Percentiles rank a stretch among this genome's conserved stretches.
Conservation (phyloP, 176 grass and related monocot species). For the Cymbopogon citratus region DNA sequence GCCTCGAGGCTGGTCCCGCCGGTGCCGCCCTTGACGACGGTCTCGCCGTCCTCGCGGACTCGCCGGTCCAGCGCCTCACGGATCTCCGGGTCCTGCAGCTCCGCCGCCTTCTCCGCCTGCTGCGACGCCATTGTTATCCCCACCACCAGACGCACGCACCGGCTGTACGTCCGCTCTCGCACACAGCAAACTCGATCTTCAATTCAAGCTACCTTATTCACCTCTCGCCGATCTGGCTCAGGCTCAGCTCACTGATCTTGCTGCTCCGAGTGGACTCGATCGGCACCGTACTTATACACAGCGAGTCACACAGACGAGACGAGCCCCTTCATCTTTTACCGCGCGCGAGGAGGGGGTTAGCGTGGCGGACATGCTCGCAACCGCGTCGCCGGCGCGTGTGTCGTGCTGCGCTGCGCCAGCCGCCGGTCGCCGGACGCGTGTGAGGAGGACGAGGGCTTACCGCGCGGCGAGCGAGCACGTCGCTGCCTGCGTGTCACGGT, state of each 20-base stretch:
- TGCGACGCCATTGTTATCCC: conserved; percentile 9
- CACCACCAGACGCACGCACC: too few relatives aligned
- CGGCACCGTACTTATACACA: background rate
- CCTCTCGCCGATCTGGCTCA: background rate
- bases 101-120: conserved; percentile 23
- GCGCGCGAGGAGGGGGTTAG: too few relatives aligned
- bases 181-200: too few relatives aligned
- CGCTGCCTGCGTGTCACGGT: background rate
- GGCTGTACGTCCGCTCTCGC: too few relatives aligned
- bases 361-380: background rate
- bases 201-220: too few relatives aligned
- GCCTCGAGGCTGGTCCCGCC: conserved; percentile 26
- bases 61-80: conserved; percentile 27
- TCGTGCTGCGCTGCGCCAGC: too few relatives aligned
- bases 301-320: background rate
- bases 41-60: conserved; percentile 19
- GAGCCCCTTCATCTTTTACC: too few relatives aligned
- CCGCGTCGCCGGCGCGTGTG: background rate
- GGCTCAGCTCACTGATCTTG: background rate
- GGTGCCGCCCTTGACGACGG: conserved; percentile 20
- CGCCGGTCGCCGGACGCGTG: background rate
- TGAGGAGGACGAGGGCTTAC: background rate
- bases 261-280: background rate
- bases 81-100: conserved; percentile 27
- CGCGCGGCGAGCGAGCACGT: background rate